These are phyloP conservation scores for Heliamphora exappendiculata DNA, from an alignment of 148 eudicot genomes.

Conservation along the genomic window DNA sequence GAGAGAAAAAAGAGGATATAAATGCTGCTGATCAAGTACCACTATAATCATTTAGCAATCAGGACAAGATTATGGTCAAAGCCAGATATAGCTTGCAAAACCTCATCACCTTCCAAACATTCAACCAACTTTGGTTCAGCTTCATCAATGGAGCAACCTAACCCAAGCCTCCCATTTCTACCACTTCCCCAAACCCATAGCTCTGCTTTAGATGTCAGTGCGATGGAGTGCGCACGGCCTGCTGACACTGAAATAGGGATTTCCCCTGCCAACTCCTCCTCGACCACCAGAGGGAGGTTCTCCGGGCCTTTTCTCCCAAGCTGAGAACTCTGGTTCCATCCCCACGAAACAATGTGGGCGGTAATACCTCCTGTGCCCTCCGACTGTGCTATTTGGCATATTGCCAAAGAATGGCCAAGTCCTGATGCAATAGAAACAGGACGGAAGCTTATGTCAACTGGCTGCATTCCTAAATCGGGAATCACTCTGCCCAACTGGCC, in stretches of 20 bases:
- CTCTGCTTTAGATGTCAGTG: conserved; percentile 48
- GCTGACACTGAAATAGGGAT: conserved; percentile 47
- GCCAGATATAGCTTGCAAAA: conserved; percentile 78
- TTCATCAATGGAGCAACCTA: conserved; percentile 78
- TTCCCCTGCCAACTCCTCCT: conserved; percentile 44
- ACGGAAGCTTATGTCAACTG: conserved; percentile 40
- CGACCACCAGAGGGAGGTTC: conserved; percentile 46
- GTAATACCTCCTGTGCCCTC: conserved; percentile 15
- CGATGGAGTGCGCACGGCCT: conserved; percentile 83
- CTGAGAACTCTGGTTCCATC: conserved; percentile 82
- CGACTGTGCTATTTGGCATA: conserved; percentile 36
- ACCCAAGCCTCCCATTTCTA: conserved; percentile 87
- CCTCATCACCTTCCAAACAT: conserved; percentile 39
- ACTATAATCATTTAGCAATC: conserved; percentile 48
- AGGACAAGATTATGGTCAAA: conserved; percentile 86
- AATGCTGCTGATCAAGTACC: too few relatives aligned
- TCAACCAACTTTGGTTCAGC: conserved; percentile 65
- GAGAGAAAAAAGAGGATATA: too few relatives aligned
- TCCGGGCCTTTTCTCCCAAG: conserved; percentile 78
- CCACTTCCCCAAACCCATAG: conserved; percentile 95
- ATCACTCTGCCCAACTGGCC: conserved; percentile 67
- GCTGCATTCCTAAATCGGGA: conserved; percentile 49
- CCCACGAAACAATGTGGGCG: conserved; percentile 72
- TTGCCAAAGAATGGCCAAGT: conserved; percentile 78
- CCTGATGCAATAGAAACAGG: conserved; percentile 69